phyloP scores from a whole-genome alignment of 148 eudicot genomes.

The Rheum nobile region DNA sequence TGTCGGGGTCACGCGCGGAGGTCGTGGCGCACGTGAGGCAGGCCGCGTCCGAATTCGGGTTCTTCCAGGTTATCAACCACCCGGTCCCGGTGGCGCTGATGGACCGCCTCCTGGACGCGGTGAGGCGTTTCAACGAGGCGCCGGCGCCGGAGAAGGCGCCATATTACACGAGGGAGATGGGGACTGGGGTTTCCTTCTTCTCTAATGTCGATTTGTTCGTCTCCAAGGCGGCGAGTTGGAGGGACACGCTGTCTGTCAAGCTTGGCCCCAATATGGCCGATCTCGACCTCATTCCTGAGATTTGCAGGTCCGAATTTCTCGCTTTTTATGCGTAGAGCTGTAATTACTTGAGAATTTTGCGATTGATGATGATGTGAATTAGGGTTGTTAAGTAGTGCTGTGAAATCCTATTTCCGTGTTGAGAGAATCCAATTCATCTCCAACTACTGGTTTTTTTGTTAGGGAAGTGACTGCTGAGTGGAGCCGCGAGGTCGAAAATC shows the following conservation, averaged over 20 bases:
- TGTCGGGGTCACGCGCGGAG: slow-evolving; percentile 23
- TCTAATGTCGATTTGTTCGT: slow-evolving; percentile 47
- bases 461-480: slow-evolving; percentile 25
- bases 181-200: slow-evolving; percentile 24
- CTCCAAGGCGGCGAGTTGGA: slow-evolving; percentile 66
- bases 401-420: not conserved
- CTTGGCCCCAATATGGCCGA: slow-evolving; percentile 18
- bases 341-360: not conserved
- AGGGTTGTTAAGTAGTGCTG: no score
- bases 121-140: slow-evolving; percentile 35
- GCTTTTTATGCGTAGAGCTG: no score
- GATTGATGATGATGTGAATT: no score
- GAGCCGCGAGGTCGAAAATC: slow-evolving; percentile 19
- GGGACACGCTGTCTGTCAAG: slow-evolving; percentile 44
- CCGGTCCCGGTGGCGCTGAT: slow-evolving; percentile 21
- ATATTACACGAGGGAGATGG: slow-evolving; percentile 20
- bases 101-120: slow-evolving; percentile 13
- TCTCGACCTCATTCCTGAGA: slow-evolving; percentile 18
- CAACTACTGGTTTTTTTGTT: not conserved
- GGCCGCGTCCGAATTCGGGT: slow-evolving; percentile 39
- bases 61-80: slow-evolving; percentile 58
- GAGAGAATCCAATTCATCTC: not conserved
- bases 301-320: slow-evolving; percentile 16
- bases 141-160: slow-evolving; percentile 23
- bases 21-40: slow-evolving; percentile 24